These are phyloP conservation scores for Cladosporium sp. DNA, from an alignment of 2,329 filamentous ascomycete species.

Conservation along the genomic window DNA sequence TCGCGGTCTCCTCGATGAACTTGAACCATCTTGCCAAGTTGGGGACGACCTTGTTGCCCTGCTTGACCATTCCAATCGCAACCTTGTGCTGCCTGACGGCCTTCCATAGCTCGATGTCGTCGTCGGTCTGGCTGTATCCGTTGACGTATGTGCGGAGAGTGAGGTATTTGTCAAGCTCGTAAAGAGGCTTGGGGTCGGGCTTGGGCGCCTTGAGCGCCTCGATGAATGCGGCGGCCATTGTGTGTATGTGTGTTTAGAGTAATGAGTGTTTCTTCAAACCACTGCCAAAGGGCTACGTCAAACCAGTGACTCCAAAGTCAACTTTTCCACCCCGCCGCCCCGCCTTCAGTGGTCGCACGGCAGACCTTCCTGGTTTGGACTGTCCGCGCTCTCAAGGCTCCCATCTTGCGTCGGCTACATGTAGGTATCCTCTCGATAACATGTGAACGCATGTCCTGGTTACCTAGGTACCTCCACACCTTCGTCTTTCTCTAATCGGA, in stretches of 20 bases:
- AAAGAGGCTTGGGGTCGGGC: conserved; percentile 46
- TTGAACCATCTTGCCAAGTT: conserved; percentile 85
- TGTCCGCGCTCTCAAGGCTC: too few relatives aligned
- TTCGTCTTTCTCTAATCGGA: too few relatives aligned
- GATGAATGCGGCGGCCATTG: conserved; percentile 12
- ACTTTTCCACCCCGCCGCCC: background rate
- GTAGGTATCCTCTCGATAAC: too few relatives aligned
- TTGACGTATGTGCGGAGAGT: conserved; percentile 81
- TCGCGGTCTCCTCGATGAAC: conserved; percentile 73
- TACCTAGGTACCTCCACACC: too few relatives aligned
- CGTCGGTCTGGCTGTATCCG: conserved; percentile 71
- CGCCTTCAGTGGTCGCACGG: too few relatives aligned
- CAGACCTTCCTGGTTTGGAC: too few relatives aligned
- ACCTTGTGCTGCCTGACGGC: conserved; percentile 79
- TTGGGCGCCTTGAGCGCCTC: conserved; percentile 10
- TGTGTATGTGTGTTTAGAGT: conserved; percentile 1
- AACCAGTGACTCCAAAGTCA: background rate
- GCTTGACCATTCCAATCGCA: conserved; percentile 75
- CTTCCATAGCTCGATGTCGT: conserved; percentile 80
- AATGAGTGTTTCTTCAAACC: background rate
- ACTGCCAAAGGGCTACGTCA: background rate
- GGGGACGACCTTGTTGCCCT: conserved; percentile 57
- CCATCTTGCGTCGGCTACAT: too few relatives aligned
- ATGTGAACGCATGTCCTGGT: too few relatives aligned
- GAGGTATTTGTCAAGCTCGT: conserved; percentile 80